Evolutionary conservation across 208 protist genomes (phyloP), one percentile per base, ranked within the genome.

Genomic region (Trypanosoma theileri): DNA sequence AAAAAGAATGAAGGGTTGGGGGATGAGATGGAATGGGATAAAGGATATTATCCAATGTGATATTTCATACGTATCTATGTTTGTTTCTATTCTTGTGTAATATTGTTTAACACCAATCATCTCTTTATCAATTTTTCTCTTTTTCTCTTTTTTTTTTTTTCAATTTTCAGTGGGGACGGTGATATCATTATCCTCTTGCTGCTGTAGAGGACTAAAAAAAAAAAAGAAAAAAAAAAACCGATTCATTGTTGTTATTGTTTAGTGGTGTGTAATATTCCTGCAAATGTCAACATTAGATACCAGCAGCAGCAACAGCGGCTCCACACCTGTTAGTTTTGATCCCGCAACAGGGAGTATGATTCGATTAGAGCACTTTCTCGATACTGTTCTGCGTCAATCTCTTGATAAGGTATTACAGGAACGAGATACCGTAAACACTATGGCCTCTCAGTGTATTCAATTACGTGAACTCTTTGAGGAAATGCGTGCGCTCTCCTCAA

Each of bases 281-380:
- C 9, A 19, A 14, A 35, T 35, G 28, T 35, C 28, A 35, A 35
- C 28, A 6, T 6, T 35, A 4, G 19, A 71, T 69, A 54, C 31
- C 56, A 22, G 28, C 16, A 13, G 46, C 26, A 44, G 13, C 17
- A n/a, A 35, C 31, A 55, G 12, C 8, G 28, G 42, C 16, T 8
- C 31, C 12, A 22, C 13, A 6, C 40, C 65, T 16, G 6, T 12
- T 35, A 7, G 14, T 35, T 51, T 53, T 46, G 40, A 73, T 14
- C 46, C 81, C 13, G 46, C 65, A 13, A 63, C 65, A 31, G 78
- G 80, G 16, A 59, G 68, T 21, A 77, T 85, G 53, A 55, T 84
- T 52, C 84, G 76, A 10, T 81, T 93, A 4, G 88, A 93, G 70
- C 73, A 73, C 54, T 91, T 93, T 48, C 74, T 93, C 10, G 84